A percentile compares a stretch with the other conserved stretches of the same genome.
These are phyloP conservation scores for Cymodocea nodosa DNA, from an alignment of 116 monocot genomes.

Conservation along the genomic window DNA sequence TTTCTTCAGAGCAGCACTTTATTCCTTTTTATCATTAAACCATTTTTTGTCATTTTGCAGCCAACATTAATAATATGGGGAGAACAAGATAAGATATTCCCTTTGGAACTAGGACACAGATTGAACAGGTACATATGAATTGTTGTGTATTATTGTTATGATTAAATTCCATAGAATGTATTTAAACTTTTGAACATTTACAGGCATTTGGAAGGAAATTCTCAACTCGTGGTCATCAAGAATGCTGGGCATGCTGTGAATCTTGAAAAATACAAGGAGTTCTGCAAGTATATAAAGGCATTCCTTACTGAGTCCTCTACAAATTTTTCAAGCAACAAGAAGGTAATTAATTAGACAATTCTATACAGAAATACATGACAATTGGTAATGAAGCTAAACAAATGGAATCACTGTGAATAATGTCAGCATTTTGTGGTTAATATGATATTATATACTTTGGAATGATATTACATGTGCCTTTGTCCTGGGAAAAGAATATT, in stretches of 20 bases:
- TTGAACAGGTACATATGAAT: slow-evolving; percentile 41
- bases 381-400: no score
- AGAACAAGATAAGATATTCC: slow-evolving; percentile 86
- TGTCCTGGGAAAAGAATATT: no score
- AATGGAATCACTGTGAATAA: no score
- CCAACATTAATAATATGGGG: slow-evolving; percentile 94
- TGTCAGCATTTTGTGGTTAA: no score
- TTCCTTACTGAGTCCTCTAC: slow-evolving; percentile 30
- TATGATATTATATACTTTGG: no score
- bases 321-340: background rate
- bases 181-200: slow-evolving; percentile 3
- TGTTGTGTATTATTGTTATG: background rate
- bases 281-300: slow-evolving; percentile 49
- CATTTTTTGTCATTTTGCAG: slow-evolving; percentile 19
- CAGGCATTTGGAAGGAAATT: slow-evolving; percentile 78
- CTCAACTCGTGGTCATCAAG: slow-evolving; percentile 57
- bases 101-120: slow-evolving; percentile 74
- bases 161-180: background rate
- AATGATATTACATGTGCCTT: no score
- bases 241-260: slow-evolving; percentile 95
- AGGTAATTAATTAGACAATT: no score
- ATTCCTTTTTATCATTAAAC: background rate
- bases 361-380: no score
- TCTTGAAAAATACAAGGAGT: slow-evolving; percentile 70
- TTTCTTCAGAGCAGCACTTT: no score